Evolutionary conservation across 495 filamentous ascomycete genomes (phyloP), one percentile per base, ranked within the genome.

Genomic region (Penicillium goetzii): DNA sequence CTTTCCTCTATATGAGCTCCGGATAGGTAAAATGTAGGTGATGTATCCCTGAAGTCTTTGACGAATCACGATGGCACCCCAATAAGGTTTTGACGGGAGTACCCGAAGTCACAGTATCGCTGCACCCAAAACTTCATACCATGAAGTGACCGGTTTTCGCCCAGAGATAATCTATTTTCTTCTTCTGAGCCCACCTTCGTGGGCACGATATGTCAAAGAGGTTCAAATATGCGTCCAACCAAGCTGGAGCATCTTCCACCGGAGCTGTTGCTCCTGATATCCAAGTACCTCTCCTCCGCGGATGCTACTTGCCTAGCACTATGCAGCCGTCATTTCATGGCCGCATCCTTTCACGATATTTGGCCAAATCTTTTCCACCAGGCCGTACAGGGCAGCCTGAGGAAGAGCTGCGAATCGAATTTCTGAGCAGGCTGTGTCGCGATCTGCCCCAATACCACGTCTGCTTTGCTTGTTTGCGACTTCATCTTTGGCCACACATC

Each of bases 251-350:
- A 2, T 25, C 34, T 63, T 19, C 61, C 51, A 28, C 38, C 50
- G 11, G 62, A 60, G 25, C 28, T 60, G 14, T 7, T 64, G 26
- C 36, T 60, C 17, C 38, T 56, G 17, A 56, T 60, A 56, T 38
- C 25, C 12, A 21, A 50, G 26, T 50, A 60, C 30, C 50, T 64
- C 7, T 50, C 36, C 5, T 51, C 38, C 6, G 25, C 50, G 7
- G 62, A 60, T 51, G 7, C 56, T 28, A 15, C 19, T 52, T 64
- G 62, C 56, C 57, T 64, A 10, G 47, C 62, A 10, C n/a, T 64
- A n/a, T 64, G 56, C 30, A 64, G 28, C 38, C 49, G 49, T 8
- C 56, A 34, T 26, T 23, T 64, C 28, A 38, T 59, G 9, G 3
- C 33, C 14, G 38, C 14, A 23, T 21, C 23, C 1, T 28, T 58